Evolutionary conservation across 805 yeast genomes (phyloP).

Genomic region (Lipomyces sp.): DNA sequence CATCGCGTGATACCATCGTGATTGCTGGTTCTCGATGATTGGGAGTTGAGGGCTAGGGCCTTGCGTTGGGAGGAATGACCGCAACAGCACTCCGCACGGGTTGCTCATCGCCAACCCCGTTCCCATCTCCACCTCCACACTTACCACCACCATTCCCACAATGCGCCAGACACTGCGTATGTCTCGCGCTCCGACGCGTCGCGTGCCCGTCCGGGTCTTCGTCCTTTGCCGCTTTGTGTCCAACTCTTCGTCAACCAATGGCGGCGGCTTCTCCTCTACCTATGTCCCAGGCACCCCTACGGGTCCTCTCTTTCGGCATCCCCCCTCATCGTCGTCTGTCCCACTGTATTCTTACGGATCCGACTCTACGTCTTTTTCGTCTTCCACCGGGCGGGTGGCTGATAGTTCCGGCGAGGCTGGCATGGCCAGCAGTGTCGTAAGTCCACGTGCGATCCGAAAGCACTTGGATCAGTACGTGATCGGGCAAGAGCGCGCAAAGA

Average conservation of each 20-base stretch:
- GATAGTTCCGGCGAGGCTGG: background rate
- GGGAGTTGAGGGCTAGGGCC: too few species aligned
- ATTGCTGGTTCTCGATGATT: too few species aligned
- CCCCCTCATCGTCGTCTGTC: background rate
- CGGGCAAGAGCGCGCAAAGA: slow-evolving; percentile 56
- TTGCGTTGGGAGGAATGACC: too few species aligned
- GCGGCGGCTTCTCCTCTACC: slow-evolving; percentile 13
- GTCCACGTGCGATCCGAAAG: slow-evolving; percentile 40
- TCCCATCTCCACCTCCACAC: too few species aligned
- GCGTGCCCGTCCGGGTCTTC: too few species aligned
- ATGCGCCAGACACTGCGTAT: too few species aligned
- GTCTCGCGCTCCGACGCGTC: too few species aligned
- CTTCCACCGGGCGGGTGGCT: background rate
- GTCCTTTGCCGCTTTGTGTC: too few species aligned
- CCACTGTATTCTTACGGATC: background rate
- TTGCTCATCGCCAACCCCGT: too few species aligned
- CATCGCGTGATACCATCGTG: too few species aligned
- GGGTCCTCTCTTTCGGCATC: slow-evolving; percentile 20
- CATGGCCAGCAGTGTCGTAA: background rate
- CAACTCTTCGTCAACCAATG: slow-evolving; percentile 2
- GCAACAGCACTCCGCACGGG: too few species aligned
- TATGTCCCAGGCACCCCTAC: slow-evolving; percentile 15
- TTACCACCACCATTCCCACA: too few species aligned
- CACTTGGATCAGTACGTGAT: slow-evolving; percentile 52
- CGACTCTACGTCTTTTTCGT: background rate